These are phyloP conservation scores for Arachnopeziza araneosa DNA, from an alignment of 2,329 filamentous ascomycete genomes.

Conservation along the genomic window DNA sequence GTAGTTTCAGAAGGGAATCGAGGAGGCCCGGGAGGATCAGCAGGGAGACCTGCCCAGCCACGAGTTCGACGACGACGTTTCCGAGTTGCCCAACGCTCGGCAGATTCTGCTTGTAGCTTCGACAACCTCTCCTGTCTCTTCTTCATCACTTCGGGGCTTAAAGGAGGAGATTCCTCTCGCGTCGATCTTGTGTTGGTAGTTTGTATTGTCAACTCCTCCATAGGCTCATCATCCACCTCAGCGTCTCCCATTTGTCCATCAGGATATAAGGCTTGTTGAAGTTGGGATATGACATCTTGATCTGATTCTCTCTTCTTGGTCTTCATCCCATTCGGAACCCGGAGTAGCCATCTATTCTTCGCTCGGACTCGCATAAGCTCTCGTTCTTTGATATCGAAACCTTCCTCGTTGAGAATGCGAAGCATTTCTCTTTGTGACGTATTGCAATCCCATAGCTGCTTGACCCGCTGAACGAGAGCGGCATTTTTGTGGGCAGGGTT, in stretches of 20 bases:
- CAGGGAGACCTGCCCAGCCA: conserved; percentile 61
- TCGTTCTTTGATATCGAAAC: conserved; percentile 65
- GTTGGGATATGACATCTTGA: conserved; percentile 30
- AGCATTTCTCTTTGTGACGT: conserved; percentile 69
- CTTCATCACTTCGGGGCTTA: conserved; percentile 42
- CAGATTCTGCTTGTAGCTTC: conserved; percentile 52
- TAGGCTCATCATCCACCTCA: conserved; percentile 24
- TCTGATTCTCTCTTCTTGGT: conserved; percentile 31
- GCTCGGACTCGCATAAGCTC: conserved; percentile 65
- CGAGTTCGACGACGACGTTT: conserved; percentile 65
- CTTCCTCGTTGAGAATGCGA: conserved; percentile 61
- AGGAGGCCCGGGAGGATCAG: conserved; percentile 62
- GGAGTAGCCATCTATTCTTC: conserved; percentile 62
- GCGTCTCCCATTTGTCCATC: conserved; percentile 25
- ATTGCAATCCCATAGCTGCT: conserved; percentile 74
- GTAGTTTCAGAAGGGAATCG: conserved; percentile 80
- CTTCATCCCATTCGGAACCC: conserved; percentile 55
- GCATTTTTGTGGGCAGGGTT: conserved; percentile 66
- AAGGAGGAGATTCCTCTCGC: conserved; percentile 25
- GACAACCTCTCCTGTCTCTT: conserved; percentile 50
- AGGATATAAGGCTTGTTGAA: conserved; percentile 30
- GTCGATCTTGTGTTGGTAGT: neutral
- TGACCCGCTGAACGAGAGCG: conserved; percentile 61
- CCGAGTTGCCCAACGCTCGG: conserved; percentile 54
- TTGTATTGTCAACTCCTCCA: conserved; percentile 23